Conservation (phyloP, 805 yeast species). For the Zygotorulaspora florentina region DNA sequence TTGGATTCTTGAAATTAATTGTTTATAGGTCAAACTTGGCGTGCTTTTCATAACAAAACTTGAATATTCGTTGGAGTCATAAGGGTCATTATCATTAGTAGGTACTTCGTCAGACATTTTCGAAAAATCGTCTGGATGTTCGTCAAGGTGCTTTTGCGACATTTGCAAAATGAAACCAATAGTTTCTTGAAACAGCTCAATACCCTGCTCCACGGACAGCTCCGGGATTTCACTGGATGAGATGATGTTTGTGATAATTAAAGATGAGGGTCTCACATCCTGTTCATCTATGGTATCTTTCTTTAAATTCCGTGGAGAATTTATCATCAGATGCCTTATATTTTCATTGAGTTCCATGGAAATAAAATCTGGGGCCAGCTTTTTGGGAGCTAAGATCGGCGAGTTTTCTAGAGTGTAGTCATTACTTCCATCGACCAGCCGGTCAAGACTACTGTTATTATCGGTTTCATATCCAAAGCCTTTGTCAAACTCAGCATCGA, state of each 20-base stretch:
- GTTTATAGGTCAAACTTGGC: conserved; percentile 25
- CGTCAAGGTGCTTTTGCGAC: conserved; percentile 7
- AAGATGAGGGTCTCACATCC: background rate
- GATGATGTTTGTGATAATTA: background rate
- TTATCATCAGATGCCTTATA: background rate
- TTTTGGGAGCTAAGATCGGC: background rate
- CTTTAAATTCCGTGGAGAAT: background rate
- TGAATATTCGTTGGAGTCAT: conserved; percentile 6
- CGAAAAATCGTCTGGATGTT: background rate
- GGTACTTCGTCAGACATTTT: background rate
- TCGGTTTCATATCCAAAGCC: background rate
- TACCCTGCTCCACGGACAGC: conserved; percentile 10
- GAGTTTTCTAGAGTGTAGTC: conserved; percentile 8
- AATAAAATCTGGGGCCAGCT: background rate
- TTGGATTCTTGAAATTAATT: conserved; percentile 28
- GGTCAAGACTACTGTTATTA: conserved; percentile 1
- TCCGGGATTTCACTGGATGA: background rate
- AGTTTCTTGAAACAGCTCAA: conserved; percentile 18
- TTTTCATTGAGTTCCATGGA: background rate
- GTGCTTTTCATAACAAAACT: conserved; percentile 30
- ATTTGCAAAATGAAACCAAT: conserved; percentile 13
- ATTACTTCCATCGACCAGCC: background rate
- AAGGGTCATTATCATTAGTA: background rate
- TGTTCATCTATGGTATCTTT: background rate
- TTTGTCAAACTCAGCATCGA: background rate